phyloP scores from a whole-genome alignment of 2,329 filamentous ascomycete genomes.

The Ophiostoma novo-ulmi region DNA sequence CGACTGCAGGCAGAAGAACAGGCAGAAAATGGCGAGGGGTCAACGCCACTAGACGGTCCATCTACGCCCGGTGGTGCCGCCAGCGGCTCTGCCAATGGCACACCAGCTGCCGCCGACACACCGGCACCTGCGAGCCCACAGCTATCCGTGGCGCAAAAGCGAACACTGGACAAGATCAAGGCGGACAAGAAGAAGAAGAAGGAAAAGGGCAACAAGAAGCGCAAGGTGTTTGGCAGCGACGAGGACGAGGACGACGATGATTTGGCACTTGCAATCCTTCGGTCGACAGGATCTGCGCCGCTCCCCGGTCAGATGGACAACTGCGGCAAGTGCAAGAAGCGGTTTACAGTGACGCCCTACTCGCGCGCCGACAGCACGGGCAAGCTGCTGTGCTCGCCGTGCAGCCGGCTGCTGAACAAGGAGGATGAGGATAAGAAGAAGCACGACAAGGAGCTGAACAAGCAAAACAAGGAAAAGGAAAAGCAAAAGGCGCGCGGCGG shows the following conservation, averaged over 20 bases:
- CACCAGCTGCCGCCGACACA: neutral
- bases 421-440: conserved; percentile 52
- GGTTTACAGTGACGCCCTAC: conserved; percentile 90
- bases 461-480: conserved; percentile 37
- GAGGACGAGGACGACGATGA: conserved; percentile 48
- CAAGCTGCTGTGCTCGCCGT: conserved; percentile 69
- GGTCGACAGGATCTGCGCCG: conserved; percentile 39
- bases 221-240: conserved; percentile 30
- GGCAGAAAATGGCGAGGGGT: conserved; percentile 18
- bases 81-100: neutral
- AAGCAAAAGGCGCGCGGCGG: conserved; percentile 45
- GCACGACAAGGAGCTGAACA: conserved; percentile 34
- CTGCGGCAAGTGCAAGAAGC: conserved; percentile 77
- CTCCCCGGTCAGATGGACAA: conserved; percentile 84
- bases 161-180: conserved; percentile 58
- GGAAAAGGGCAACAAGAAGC: conserved; percentile 40
- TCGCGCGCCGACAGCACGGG: conserved; percentile 76
- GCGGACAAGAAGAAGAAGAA: conserved; percentile 50
- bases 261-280: conserved; percentile 46
- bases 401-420: conserved; percentile 68
- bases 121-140: conserved; percentile 28
- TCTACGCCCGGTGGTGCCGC: neutral
- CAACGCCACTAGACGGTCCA: neutral
- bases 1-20: conserved; percentile 32
- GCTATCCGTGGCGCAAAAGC: conserved; percentile 32